A percentile compares a stretch with the other conserved stretches of the same genome.
These are phyloP conservation scores for Neurospora sp. DNA, from an alignment of 495 filamentous ascomycete species.

Conservation along the genomic window DNA sequence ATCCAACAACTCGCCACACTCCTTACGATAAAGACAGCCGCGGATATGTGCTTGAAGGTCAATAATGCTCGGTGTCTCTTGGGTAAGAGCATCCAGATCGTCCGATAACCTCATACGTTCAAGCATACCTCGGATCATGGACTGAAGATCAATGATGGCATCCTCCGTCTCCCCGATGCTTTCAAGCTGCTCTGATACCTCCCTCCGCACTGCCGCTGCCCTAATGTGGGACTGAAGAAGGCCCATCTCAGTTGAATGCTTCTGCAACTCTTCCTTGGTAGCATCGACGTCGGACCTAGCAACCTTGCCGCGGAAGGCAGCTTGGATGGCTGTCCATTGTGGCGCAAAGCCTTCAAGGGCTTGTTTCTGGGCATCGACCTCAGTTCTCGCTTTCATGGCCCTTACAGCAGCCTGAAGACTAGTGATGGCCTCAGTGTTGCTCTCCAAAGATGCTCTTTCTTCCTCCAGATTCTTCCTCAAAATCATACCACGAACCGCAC, in stretches of 20 bases:
- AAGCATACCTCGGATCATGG: conserved; percentile 43
- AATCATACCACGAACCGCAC: conserved; percentile 41
- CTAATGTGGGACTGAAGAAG: conserved; percentile 34
- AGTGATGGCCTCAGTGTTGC: conserved; percentile 27
- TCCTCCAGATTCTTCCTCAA: conserved; percentile 30
- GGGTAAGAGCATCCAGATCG: conserved; percentile 48
- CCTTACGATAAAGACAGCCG: conserved; percentile 47
- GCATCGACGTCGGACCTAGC: conserved; percentile 31
- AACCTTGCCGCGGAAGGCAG: conserved; percentile 35
- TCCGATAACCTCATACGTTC: conserved; percentile 35
- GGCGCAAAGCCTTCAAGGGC: conserved; percentile 30
- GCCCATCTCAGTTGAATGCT: conserved; percentile 23
- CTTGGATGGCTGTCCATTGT: conserved; percentile 41
- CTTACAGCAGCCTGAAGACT: conserved; percentile 41
- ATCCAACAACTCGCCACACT: conserved; percentile 41
- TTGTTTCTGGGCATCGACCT: conserved; percentile 26
- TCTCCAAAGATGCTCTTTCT: conserved; percentile 29
- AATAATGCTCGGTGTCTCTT: conserved; percentile 46
- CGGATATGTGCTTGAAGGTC: conserved; percentile 63
- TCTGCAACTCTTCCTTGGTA: conserved; percentile 29
- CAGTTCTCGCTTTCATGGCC: conserved; percentile 27
- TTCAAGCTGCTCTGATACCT: conserved; percentile 34
- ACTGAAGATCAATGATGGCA: conserved; percentile 35
- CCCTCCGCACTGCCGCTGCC: conserved; percentile 38
- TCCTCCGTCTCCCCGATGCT: conserved; percentile 30